Conservation (phyloP, 345 rosid species). For the Leavenworthia alabamica region DNA sequence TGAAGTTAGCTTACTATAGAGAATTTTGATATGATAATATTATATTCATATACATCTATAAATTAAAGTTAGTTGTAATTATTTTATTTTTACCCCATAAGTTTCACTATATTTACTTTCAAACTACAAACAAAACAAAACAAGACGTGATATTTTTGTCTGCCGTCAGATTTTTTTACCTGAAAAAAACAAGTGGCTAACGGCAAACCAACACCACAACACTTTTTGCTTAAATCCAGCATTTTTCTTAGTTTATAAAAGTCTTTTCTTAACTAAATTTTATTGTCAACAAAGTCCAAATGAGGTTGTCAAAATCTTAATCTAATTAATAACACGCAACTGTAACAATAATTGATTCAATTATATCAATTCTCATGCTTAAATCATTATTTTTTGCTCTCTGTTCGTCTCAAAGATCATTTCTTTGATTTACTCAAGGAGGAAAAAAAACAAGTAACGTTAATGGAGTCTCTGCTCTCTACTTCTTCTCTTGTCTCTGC, state of each 20-base stretch:
- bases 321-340: background rate
- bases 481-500: slow-evolving; percentile 30
- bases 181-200: slow-evolving; percentile 3
- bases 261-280: background rate
- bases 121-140: too few relatives aligned
- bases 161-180: background rate
- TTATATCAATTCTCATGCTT: background rate
- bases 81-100: too few relatives aligned
- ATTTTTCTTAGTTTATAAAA: background rate
- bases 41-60: too few relatives aligned
- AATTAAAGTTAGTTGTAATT: too few relatives aligned
- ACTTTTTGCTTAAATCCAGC: background rate
- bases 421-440: background rate
- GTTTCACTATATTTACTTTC: too few relatives aligned
- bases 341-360: background rate
- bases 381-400: background rate
- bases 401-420: background rate
- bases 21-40: too few relatives aligned
- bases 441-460: background rate
- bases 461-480: slow-evolving; percentile 58
- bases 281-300: background rate
- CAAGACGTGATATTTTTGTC: slow-evolving; percentile 4
- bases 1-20: too few relatives aligned
- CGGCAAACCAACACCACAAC: slow-evolving; percentile 25
- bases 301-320: background rate